phyloP scores from a whole-genome alignment of 805 yeast genomes.

The Candida vartiovaarae region DNA sequence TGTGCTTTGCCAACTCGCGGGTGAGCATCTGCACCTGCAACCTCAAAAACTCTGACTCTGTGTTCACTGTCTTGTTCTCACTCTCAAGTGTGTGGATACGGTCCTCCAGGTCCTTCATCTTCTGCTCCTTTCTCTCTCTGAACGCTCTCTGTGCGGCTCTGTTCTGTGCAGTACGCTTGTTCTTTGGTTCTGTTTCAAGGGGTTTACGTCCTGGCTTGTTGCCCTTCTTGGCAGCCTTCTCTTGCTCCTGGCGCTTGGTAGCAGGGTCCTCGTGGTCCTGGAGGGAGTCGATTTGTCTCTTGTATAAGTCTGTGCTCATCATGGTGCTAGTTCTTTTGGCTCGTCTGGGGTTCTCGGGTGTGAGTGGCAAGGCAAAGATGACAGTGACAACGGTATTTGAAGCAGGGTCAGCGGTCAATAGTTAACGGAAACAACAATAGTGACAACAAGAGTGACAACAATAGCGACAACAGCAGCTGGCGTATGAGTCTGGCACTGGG shows the following conservation, averaged over 20 bases:
- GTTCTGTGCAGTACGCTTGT: conserved; percentile 91
- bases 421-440: too few relatives aligned
- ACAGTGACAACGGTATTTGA: not conserved
- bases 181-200: conserved; percentile 68
- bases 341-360: not conserved
- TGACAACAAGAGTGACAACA: too few relatives aligned
- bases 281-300: conserved; percentile 10
- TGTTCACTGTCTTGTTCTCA: conserved; percentile 56
- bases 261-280: conserved; percentile 2
- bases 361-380: not conserved
- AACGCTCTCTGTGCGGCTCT: conserved; percentile 98
- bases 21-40: conserved; percentile 71
- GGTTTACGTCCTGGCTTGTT: conserved; percentile 79
- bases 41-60: conserved; percentile 68
- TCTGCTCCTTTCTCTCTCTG: conserved; percentile 86
- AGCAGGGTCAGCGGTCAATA: too few relatives aligned
- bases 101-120: conserved; percentile 78
- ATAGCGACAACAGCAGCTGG: too few relatives aligned
- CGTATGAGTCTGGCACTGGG: too few relatives aligned
- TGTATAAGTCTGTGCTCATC: not conserved
- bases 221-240: conserved; percentile 17
- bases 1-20: conserved; percentile 58
- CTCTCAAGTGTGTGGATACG: conserved; percentile 68
- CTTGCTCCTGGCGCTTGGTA: conserved; percentile 19
- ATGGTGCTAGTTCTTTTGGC: too few relatives aligned